These are phyloP conservation scores for Litchi chinensis DNA, from an alignment of 345 rosid genomes.

Conservation along the genomic window DNA sequence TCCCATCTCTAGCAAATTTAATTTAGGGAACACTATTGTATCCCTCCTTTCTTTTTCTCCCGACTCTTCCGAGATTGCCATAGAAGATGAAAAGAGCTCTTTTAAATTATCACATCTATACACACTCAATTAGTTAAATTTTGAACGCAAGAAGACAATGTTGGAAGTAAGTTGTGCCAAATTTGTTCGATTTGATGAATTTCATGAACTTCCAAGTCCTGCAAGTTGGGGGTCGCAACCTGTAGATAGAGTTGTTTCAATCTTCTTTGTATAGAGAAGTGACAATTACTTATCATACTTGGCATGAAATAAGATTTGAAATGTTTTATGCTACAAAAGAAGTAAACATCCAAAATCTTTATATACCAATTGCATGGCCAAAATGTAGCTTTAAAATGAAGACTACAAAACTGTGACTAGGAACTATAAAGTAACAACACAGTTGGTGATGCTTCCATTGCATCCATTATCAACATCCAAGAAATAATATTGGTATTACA, in stretches of 20 bases:
- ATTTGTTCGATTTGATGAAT: background rate
- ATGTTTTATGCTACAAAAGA: too few relatives aligned
- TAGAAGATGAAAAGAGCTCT: background rate
- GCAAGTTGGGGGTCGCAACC: constrained; percentile 33
- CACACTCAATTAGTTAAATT: background rate
- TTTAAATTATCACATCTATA: background rate
- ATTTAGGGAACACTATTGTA: too few relatives aligned
- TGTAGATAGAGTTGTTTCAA: background rate
- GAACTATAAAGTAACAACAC: too few relatives aligned
- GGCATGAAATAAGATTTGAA: too few relatives aligned
- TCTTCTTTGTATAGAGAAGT: background rate
- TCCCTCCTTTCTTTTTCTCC: background rate
- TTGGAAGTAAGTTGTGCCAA: constrained; percentile 9
- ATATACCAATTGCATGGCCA: background rate
- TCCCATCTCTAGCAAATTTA: too few relatives aligned
- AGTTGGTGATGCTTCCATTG: too few relatives aligned
- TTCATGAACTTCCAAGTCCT: background rate
- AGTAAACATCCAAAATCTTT: background rate
- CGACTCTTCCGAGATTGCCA: background rate
- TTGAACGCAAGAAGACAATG: background rate
- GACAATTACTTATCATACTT: background rate
- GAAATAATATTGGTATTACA: too few relatives aligned
- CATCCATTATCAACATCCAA: too few relatives aligned
- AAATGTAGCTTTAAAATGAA: background rate
- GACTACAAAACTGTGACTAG: background rate